Base-by-base conservation (phyloP, 106 monocot species). In the Dendrobium officinale region DNA sequence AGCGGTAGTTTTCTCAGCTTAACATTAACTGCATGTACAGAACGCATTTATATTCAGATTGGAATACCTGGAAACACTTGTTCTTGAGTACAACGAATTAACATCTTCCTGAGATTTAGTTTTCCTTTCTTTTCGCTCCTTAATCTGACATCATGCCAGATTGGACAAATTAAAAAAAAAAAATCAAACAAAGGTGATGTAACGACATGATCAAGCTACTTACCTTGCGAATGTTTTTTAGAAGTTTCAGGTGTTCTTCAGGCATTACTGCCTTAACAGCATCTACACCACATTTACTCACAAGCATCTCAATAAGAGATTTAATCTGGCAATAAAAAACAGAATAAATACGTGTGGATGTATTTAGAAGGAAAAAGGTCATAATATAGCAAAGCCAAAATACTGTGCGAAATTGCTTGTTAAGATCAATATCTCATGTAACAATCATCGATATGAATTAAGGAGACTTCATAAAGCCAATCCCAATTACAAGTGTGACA, bases 261-360 rank as follows among this genome's bases (percentile, higher is more conserved):
- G 97, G 97, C 92, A 94, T 97, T 27, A 97, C 90, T 43, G 84
- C 86, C 83, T 88, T 97, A 44, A 97, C 97, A 78, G 97, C 97
- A 72, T 94, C 97, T 49, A 94, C 80, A 75, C 97, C 97, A 85
- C 97, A 97, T 87, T 97, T 97, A 43, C 87, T 89, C 51, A 94
- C 88, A 58, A 97, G 89, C 94, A 97, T 94, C 72, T 92, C 97
- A 82, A 97, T 64, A 68, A 97, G 89, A 49, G 88, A 77, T 80
- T 97, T 97, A 29, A 97, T 84, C 96, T 96, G 77, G 61, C 24
- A 78, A 82, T 10, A 49, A 26, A 26, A 79, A 7, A 74, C 5
- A 74, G 17, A 19, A 43, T 20, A 74, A 74, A 1, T 33, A 6
- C 70, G 10, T 37, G 33, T 11, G 37, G 16, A 70, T 24, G 70